Conservation (phyloP, 164 flowering plant genomes). For the Vitis cinerea region DNA sequence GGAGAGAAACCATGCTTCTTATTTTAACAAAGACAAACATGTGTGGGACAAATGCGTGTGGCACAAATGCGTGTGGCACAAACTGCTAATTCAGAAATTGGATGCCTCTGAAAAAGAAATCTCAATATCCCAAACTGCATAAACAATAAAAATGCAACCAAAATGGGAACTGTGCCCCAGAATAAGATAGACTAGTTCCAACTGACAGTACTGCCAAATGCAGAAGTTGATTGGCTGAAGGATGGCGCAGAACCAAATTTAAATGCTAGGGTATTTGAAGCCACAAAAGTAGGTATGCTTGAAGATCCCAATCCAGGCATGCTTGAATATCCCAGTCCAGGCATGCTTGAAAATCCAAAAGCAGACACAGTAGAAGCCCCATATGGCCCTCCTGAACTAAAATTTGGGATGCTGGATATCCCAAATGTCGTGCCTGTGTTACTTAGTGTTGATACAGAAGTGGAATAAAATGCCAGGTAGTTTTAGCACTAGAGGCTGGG, state of each 20-base stretch:
- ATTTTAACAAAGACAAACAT: background rate
- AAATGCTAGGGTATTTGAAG: constrained; percentile 42
- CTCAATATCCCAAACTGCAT: background rate
- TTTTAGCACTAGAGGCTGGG: constrained; percentile 53
- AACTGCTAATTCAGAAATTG: background rate
- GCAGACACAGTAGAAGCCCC: no score
- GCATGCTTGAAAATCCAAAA: no score
- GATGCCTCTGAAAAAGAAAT: background rate
- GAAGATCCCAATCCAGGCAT: constrained; percentile 61
- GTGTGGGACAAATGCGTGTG: no score
- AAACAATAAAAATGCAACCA: constrained; percentile 25
- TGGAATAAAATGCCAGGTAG: no score
- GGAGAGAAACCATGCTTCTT: no score
- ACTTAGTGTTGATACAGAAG: no score
- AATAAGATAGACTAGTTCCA: constrained; percentile 57
- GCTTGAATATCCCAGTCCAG: constrained; percentile 9
- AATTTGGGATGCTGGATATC: no score
- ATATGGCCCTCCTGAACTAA: no score
- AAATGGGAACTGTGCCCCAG: constrained; percentile 68
- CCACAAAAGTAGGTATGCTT: constrained; percentile 60
- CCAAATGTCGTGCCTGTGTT: no score
- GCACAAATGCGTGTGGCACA: background rate
- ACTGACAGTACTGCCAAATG: constrained; percentile 71
- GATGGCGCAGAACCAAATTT: constrained; percentile 57
- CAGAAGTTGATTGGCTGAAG: constrained; percentile 71